Base-by-base conservation (phyloP, 179 eudicot species). In the Heliamphora pulchella region DNA sequence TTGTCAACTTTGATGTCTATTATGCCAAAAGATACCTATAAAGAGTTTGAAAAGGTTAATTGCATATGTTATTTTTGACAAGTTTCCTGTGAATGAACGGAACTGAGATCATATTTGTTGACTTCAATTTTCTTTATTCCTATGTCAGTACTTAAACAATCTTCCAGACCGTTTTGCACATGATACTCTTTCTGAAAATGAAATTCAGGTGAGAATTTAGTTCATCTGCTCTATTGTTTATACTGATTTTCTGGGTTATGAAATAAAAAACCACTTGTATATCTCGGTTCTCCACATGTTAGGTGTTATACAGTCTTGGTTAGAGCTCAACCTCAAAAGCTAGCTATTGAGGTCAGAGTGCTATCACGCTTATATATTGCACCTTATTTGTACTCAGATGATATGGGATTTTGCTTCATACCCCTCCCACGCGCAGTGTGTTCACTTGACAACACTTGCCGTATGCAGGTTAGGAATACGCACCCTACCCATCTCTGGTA, bases 1-100 rank as follows among this genome's bases (percentile, higher is more conserved):
- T 87, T 96, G 84, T 89, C 96, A 72, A 92, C 98, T 53, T 84
- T 96, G 88, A 96, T 96, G 98, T 85, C 93, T 80, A 83, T 96
- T 75, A 72, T 86, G 77, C 98, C 99, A 11, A 89, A 86, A 83
- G 91, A 91, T 84, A 87, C 92, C 69, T 96, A 88, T 81, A 20
- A 71, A n/a, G 96, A 96, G 86, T 96, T 96, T 88, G 96, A 89
- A 84, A 90, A 94, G 97, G 99, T 96, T 75, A 15, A 39, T 46
- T 17, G 9, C 31, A 71, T 54, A 4, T 62, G 50, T 50, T 55
- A n/a, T 43, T 1, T 73, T 46, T 48, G 3, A 50, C 22, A 50
- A 48, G 47, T 68, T 72, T 75, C 15, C 47, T 51, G 31, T 64
- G 11, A 48, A 82, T 18, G 8, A 14, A 58, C 0, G 39, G 72